These are phyloP conservation scores for Dryas alaskensis DNA, from an alignment of 306 rosid species.

Conservation along the genomic window DNA sequence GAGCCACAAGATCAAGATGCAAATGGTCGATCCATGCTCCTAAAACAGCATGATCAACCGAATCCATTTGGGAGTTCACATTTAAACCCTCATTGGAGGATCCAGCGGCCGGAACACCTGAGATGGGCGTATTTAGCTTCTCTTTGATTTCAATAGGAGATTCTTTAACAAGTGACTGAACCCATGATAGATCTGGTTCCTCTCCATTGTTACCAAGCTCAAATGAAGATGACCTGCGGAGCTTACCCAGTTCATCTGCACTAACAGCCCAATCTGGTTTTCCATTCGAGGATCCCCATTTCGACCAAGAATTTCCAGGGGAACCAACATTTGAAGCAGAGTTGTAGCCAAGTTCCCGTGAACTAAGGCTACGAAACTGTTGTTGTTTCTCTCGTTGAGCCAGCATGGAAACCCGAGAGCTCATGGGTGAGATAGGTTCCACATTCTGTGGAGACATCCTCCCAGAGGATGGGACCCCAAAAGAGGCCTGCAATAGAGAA, in stretches of 20 bases:
- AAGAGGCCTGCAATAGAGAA: constrained; percentile 65
- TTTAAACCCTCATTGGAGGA: constrained; percentile 46
- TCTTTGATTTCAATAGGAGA: constrained; percentile 80
- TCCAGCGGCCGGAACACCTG: constrained; percentile 38
- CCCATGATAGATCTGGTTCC: constrained; percentile 97
- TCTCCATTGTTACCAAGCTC: constrained; percentile 87
- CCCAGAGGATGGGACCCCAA: constrained; percentile 69
- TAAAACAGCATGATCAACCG: constrained; percentile 52
- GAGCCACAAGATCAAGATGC: constrained; percentile 73
- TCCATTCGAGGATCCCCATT: constrained; percentile 83
- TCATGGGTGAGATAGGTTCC: constrained; percentile 86
- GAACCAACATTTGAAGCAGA: constrained; percentile 51
- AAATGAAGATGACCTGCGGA: constrained; percentile 74
- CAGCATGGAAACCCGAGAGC: constrained; percentile 69
- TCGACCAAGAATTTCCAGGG: constrained; percentile 65
- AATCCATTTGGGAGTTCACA: constrained; percentile 45
- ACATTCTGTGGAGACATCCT: constrained; percentile 82
- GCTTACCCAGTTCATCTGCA: constrained; percentile 69
- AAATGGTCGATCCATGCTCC: constrained; percentile 67
- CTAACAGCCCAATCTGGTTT: constrained; percentile 74
- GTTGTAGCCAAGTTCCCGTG: constrained; percentile 75
- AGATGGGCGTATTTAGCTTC: constrained; percentile 31
- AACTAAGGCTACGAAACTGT: constrained; percentile 94
- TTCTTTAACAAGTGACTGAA: constrained; percentile 91
- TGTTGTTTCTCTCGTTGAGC: constrained; percentile 81